phyloP scores from a whole-genome alignment of 1,284 basidiomycete species.

The Sphaerobolus stellatus region DNA sequence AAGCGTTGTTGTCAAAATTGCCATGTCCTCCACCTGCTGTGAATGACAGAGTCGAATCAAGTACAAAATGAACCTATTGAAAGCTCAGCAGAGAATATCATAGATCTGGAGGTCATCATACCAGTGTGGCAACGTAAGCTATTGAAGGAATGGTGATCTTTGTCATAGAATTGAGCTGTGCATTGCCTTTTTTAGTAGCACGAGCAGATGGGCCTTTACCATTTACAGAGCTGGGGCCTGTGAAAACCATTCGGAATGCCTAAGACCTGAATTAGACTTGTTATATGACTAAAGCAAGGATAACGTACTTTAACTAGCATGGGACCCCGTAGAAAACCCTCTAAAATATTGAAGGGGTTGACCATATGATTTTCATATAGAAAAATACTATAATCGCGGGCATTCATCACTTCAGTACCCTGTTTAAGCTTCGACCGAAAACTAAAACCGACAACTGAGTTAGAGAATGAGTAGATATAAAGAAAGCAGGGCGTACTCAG shows the following conservation, averaged over 20 bases:
- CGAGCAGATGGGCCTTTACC: neutral
- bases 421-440: neutral
- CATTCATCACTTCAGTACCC: neutral
- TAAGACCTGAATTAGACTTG: neutral
- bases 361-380: neutral
- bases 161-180: neutral
- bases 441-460: no score
- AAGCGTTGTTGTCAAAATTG: neutral
- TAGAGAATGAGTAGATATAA: neutral
- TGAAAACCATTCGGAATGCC: neutral
- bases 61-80: neutral
- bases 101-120: neutral
- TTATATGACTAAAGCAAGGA: neutral
- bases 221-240: neutral
- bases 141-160: neutral
- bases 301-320: neutral
- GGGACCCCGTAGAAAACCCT: neutral
- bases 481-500: neutral
- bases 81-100: neutral
- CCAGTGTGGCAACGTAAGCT: neutral
- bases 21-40: neutral
- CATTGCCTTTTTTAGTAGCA: neutral
- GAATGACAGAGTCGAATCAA: neutral
- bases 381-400: neutral
- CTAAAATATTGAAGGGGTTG: neutral